phyloP scores from a whole-genome alignment of 2,329 filamentous ascomycete species.

The Ophiostoma tasmaniense region DNA sequence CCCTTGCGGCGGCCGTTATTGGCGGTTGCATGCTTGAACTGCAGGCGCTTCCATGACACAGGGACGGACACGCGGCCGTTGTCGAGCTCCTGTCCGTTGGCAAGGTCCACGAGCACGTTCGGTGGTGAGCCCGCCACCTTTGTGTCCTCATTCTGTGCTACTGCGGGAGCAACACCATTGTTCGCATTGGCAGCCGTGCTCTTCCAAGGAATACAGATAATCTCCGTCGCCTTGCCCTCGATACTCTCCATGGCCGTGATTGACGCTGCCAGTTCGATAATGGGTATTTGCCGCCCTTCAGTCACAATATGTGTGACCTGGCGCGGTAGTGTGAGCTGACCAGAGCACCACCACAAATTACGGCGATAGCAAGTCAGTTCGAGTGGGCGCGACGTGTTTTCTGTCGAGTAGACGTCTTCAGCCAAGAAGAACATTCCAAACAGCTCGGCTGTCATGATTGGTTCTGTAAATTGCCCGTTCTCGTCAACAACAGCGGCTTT shows the following conservation, averaged over 20 bases:
- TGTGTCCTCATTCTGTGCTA: constrained; percentile 32
- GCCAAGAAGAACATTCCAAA: constrained; percentile 87
- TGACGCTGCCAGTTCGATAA: constrained; percentile 69
- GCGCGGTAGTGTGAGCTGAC: constrained; percentile 70
- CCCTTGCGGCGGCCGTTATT: constrained; percentile 94
- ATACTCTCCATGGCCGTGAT: constrained; percentile 87
- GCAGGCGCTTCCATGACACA: constrained; percentile 85
- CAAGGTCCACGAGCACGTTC: constrained; percentile 46
- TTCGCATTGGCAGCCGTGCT: constrained; percentile 46
- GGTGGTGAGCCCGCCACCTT: constrained; percentile 45
- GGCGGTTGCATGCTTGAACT: constrained; percentile 92
- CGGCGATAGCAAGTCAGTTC: constrained; percentile 92
- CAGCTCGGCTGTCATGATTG: constrained; percentile 63
- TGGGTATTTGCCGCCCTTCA: constrained; percentile 67
- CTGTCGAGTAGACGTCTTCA: constrained; percentile 65
- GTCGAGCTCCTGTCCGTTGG: constrained; percentile 60
- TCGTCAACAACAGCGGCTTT: constrained; percentile 58
- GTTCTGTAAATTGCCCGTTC: constrained; percentile 51
- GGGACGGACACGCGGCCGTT: constrained; percentile 65
- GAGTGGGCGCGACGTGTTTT: constrained; percentile 48
- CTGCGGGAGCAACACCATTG: not conserved
- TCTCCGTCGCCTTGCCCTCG: constrained; percentile 83
- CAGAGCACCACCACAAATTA: constrained; percentile 91
- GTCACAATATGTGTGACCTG: constrained; percentile 58
- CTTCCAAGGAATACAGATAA: constrained; percentile 96